Percentiles rank a stretch among this genome's conserved stretches.
Evolutionary conservation across 345 rosid genomes (phyloP).

Genomic region (Pseudoturritis turrita): DNA sequence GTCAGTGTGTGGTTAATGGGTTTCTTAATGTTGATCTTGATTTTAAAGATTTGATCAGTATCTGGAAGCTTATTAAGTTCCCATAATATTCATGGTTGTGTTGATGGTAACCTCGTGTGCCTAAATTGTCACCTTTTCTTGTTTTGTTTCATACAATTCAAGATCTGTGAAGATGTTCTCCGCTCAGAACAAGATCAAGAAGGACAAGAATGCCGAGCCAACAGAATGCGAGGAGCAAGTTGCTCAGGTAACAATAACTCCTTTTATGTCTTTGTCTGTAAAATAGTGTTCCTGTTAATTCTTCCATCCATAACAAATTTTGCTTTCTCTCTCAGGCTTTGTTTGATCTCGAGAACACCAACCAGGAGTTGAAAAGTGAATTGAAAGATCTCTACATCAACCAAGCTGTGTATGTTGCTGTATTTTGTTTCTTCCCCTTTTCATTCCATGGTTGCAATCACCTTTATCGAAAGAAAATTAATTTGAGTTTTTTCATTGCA

Average conservation of each 20-base stretch:
- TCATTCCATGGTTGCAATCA: not conserved
- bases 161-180: conserved; percentile 73
- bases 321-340: conserved; percentile 44
- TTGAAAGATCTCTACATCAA: conserved; percentile 81
- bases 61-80: not conserved
- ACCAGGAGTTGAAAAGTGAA: conserved; percentile 75
- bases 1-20: not conserved
- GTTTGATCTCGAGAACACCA: conserved; percentile 82
- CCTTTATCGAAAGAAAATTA: not conserved
- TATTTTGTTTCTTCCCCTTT: not conserved
- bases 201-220: conserved; percentile 75
- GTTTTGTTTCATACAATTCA: not conserved
- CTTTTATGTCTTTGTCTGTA: not conserved
- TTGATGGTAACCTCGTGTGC: not conserved
- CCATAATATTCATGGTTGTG: not conserved
- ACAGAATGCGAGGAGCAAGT: conserved; percentile 84
- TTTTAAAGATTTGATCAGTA: not conserved
- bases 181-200: conserved; percentile 77
- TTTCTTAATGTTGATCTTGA: not conserved
- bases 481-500: conserved; percentile 19
- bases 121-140: not conserved
- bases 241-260: conserved; percentile 50
- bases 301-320: not conserved
- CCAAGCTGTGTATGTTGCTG: conserved; percentile 56
- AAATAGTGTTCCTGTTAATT: not conserved